Conservation (phyloP, 2,329 filamentous ascomycete genomes). For the Claviceps purpurea region DNA sequence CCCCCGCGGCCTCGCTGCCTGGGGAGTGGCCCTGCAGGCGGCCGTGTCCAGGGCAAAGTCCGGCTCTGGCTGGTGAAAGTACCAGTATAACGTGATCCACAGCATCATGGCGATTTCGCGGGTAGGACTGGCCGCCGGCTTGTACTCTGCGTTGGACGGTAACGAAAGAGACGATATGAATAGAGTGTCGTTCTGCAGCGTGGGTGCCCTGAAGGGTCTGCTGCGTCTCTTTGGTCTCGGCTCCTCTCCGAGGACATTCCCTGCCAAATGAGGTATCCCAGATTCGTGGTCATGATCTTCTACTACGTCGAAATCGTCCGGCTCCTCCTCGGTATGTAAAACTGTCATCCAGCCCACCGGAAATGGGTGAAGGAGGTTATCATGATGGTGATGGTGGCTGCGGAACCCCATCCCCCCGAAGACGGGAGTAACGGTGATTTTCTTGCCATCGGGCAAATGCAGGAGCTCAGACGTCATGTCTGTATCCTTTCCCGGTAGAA, state of each 20-base stretch:
- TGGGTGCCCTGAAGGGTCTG: conserved; percentile 51
- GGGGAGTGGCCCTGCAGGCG: conserved; percentile 51
- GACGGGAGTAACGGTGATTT: conserved; percentile 66
- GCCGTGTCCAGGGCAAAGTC: conserved; percentile 47
- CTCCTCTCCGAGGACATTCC: conserved; percentile 1
- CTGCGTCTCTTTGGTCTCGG: conserved; percentile 15
- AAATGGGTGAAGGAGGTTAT: conserved; percentile 53
- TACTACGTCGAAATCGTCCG: conserved; percentile 12
- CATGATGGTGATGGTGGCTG: conserved; percentile 62
- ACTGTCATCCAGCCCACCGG: conserved; percentile 86
- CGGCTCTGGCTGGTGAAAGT: conserved; percentile 80
- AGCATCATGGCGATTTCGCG: conserved; percentile 93
- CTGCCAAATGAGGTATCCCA: background rate
- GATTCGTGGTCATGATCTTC: conserved; percentile 2
- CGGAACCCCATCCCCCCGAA: conserved; percentile 92
- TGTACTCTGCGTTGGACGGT: conserved; percentile 67
- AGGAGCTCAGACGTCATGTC: conserved; percentile 33
- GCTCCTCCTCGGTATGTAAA: conserved; percentile 55
- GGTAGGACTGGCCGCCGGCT: conserved; percentile 65
- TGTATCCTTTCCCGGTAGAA: too few species aligned
- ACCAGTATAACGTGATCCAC: conserved; percentile 91
- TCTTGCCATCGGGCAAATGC: conserved; percentile 78
- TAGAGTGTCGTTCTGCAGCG: conserved; percentile 63
- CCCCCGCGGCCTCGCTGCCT: conserved; percentile 59
- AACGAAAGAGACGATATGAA: conserved; percentile 89